These are phyloP conservation scores for Trapa incisa DNA, from an alignment of 345 rosid genomes.

Conservation along the genomic window DNA sequence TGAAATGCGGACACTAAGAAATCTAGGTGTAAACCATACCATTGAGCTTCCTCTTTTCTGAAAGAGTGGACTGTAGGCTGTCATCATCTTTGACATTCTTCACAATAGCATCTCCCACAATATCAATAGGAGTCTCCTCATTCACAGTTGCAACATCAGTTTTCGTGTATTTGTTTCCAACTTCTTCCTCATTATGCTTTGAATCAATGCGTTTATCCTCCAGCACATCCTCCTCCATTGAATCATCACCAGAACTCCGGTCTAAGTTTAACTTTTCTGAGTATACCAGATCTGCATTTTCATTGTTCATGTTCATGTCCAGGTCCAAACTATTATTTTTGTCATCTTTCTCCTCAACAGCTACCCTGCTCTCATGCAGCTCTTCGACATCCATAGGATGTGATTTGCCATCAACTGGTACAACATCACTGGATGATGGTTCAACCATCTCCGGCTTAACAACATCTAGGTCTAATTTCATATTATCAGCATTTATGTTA, in stretches of 20 bases:
- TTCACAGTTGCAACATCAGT: slow-evolving; percentile 25
- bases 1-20: neutral
- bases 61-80: slow-evolving; percentile 23
- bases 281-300: slow-evolving; percentile 52
- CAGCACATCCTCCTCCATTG: slow-evolving; percentile 81
- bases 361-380: slow-evolving; percentile 52
- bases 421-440: slow-evolving; percentile 53
- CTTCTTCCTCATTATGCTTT: slow-evolving; percentile 39
- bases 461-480: slow-evolving; percentile 91
- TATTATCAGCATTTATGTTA: slow-evolving; percentile 90
- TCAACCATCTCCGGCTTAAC: slow-evolving; percentile 72
- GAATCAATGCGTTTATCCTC: slow-evolving; percentile 71
- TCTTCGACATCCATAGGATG: slow-evolving; percentile 88
- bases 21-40: slow-evolving; percentile 29
- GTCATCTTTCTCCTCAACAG: slow-evolving; percentile 55
- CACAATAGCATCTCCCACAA: slow-evolving; percentile 34
- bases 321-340: slow-evolving; percentile 41
- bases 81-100: slow-evolving; percentile 27
- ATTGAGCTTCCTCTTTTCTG: slow-evolving; percentile 71
- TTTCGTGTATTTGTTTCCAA: slow-evolving; percentile 38
- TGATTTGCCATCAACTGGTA: slow-evolving; percentile 54
- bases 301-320: slow-evolving; percentile 56
- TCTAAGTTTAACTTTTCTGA: slow-evolving; percentile 89
- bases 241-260: slow-evolving; percentile 95
- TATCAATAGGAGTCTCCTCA: slow-evolving; percentile 34